Conservation (phyloP, 225 moss, liverwort and hornwort species). For the Ulota crispa region DNA sequence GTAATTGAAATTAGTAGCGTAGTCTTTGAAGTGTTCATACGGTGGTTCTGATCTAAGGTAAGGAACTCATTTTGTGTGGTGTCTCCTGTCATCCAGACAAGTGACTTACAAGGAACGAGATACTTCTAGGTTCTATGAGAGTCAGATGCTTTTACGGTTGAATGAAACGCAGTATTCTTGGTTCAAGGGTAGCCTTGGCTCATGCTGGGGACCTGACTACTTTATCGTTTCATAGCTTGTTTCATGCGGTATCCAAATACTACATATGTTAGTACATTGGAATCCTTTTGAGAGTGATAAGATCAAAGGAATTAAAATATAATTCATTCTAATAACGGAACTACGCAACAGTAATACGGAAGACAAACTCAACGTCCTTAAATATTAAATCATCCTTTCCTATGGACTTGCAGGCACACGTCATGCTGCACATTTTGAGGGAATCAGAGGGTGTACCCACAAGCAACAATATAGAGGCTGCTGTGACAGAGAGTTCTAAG, state of each 20-base stretch:
- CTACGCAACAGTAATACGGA: background rate
- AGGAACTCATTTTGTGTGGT: no score
- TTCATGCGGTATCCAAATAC: no score
- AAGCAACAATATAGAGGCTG: conserved; percentile 47
- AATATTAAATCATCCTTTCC: background rate
- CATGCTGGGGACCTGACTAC: no score
- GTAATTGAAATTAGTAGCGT: no score
- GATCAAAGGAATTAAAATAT: background rate
- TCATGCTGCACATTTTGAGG: conserved; percentile 75
- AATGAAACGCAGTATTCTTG: no score
- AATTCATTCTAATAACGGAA: background rate
- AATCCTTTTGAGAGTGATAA: background rate
- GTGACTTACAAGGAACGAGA: no score
- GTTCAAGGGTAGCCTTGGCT: no score
- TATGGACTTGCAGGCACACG: conserved; percentile 68
- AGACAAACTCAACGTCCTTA: background rate
- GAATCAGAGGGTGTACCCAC: conserved; percentile 35
- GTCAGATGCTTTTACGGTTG: no score
- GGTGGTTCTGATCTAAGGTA: no score
- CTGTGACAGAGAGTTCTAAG: conserved; percentile 70
- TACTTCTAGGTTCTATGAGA: no score
- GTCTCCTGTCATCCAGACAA: no score
- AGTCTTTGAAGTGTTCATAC: no score
- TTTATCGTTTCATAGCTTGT: background rate
- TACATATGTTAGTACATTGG: background rate